A percentile compares a stretch with the other conserved stretches of the same genome.
These are phyloP conservation scores for Pseudogymnoascus sp. DNA, from an alignment of 2,329 filamentous ascomycete species.

Conservation along the genomic window DNA sequence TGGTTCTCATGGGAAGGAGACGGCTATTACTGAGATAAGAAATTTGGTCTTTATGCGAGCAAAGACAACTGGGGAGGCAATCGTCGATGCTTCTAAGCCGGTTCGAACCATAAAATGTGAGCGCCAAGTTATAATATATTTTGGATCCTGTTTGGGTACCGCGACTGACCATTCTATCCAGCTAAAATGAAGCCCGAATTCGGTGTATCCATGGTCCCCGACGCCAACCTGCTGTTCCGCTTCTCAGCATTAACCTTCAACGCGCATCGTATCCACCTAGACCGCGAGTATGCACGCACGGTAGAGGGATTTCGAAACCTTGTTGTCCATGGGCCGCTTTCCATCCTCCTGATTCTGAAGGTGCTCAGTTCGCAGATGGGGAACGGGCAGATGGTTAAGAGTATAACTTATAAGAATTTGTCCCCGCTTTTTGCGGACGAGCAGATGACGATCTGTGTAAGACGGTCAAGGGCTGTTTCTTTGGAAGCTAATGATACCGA, in stretches of 20 bases:
- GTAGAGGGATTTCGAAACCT: conserved; percentile 67
- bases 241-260: conserved; percentile 91
- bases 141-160: neutral
- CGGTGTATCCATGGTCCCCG: conserved; percentile 54
- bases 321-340: conserved; percentile 81
- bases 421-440: conserved; percentile 72
- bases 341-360: conserved; percentile 66
- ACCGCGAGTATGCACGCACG: conserved; percentile 57
- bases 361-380: conserved; percentile 45
- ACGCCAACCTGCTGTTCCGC: conserved; percentile 67
- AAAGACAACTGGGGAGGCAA: conserved; percentile 18
- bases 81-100: conserved; percentile 15
- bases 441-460: conserved; percentile 59
- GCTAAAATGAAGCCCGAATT: conserved; percentile 37
- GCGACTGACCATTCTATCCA: conserved; percentile 9
- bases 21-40: conserved; percentile 46
- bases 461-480: conserved; percentile 26
- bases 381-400: conserved; percentile 36
- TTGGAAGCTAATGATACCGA: neutral
- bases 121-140: neutral
- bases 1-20: conserved; percentile 15
- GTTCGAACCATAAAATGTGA: conserved; percentile 23
- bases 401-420: conserved; percentile 71
- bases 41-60: conserved; percentile 56
- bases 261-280: conserved; percentile 82